Conservation (phyloP, 768 basidiomycete species). For the Suillus fuscotomentosus region DNA sequence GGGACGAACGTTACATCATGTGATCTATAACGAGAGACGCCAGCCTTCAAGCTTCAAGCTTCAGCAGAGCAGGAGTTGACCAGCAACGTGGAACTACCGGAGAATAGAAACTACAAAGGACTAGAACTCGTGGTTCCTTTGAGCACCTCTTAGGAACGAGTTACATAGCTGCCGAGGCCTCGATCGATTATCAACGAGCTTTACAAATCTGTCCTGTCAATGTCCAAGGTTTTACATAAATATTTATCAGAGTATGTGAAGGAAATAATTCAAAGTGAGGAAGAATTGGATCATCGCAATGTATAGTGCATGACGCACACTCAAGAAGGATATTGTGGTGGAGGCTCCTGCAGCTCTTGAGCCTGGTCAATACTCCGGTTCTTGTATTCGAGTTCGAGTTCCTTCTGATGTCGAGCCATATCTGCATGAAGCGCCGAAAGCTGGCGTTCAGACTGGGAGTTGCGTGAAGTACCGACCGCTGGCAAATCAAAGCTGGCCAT, state of each 20-base stretch:
- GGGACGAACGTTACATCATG: not conserved
- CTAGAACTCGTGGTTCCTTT: not conserved
- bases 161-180: not conserved
- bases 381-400: conserved; percentile 9
- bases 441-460: not conserved
- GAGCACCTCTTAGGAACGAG: not conserved
- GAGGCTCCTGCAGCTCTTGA: conserved; percentile 8
- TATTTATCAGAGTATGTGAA: not conserved
- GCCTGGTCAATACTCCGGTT: conserved; percentile 3
- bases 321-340: conserved; percentile 9
- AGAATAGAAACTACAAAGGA: not conserved
- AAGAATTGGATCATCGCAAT: not conserved
- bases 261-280: not conserved
- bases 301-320: not conserved
- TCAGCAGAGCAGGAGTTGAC: not conserved
- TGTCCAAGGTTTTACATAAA: not conserved
- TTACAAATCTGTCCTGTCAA: not conserved
- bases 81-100: not conserved
- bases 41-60: not conserved
- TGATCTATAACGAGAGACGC: not conserved
- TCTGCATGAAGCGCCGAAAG: conserved; percentile 10
- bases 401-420: conserved; percentile 10
- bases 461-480: conserved; percentile 61
- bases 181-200: not conserved
- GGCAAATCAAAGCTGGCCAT: conserved; percentile 76